Percentiles rank a stretch among this genome's conserved stretches.
phyloP scores from a whole-genome alignment of 169 alveolate genomes.

The Eimeria acervulina region DNA sequence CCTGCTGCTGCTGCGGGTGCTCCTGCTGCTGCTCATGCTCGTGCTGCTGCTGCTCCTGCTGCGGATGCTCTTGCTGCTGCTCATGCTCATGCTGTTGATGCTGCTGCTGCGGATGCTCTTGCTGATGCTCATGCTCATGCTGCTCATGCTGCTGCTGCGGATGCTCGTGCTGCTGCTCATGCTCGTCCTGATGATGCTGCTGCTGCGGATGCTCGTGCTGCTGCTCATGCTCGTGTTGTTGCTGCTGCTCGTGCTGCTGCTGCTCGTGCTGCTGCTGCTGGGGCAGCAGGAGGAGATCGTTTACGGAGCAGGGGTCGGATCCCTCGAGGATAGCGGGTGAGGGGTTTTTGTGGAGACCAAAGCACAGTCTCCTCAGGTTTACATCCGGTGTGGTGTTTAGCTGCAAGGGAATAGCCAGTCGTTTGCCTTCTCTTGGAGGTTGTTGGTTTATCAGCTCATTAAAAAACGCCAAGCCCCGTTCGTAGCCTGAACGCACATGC shows the following conservation, averaged over 20 bases:
- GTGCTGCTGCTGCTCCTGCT: not conserved
- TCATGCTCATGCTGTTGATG: not conserved
- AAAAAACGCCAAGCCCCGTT: constrained; percentile 40
- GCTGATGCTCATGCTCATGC: constrained; percentile 13
- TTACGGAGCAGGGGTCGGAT: not conserved
- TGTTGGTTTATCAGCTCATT: not conserved
- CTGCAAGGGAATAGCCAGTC: not conserved
- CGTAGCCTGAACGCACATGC: constrained; percentile 30
- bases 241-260: constrained; percentile 32
- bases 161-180: too few species aligned
- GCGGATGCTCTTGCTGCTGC: constrained; percentile 27
- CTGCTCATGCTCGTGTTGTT: not conserved
- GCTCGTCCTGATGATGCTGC: not conserved
- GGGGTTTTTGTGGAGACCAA: not conserved
- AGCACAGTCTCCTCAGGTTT: constrained; percentile 37
- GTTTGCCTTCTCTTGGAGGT: not conserved
- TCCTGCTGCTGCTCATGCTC: constrained; percentile 1
- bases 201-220: too few species aligned
- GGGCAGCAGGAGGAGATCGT: not conserved
- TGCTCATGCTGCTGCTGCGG: too few species aligned
- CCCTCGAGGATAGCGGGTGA: not conserved
- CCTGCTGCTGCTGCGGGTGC: constrained; percentile 25
- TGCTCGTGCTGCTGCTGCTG: not conserved
- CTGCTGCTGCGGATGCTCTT: not conserved
- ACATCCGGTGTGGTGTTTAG: not conserved